Evolutionary conservation across 345 rosid genomes (phyloP), one percentile per base, ranked within the genome.

Genomic region (Erysimum cheiranthoides): DNA sequence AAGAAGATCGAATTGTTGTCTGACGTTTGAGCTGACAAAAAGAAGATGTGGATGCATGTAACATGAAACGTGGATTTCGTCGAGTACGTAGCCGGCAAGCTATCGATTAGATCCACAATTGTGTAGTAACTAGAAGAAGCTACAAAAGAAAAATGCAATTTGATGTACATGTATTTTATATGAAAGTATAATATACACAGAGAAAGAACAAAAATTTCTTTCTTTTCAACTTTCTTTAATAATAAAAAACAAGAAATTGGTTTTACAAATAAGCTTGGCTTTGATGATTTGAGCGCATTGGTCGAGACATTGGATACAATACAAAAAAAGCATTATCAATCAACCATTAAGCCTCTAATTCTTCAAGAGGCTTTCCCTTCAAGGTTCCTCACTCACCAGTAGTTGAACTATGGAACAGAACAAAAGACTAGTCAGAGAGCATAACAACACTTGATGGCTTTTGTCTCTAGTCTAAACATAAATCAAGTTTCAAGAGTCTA

Each of bases 381-480:
- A 38, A 12, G 17, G 36, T 47, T 50, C 43, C 31, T 75, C 74
- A 14, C 42, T 74, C 79, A 75, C 53, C 52, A 75, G 68, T 69
- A 76, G 74, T 75, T 14, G 10, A 76, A 76, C 79, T 76, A 74
- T 57, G 11, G 47, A 47, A 14, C 77, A 73, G 28, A 21, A 11
- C 32, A 18, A 13, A 25, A 47, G 39, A 32, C 10, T 13, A 74
- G 39, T 52, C 27, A 73, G 7, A 50, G 61, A 39, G 18, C 65
- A 43, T 8, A 1, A 28, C 60, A 61, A 39, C 13, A 27, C 42
- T 74, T 11, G 40, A 39, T 75, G 61, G 14, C 68, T 75, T 67
- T 73, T 67, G 50, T 39, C 68, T 60, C 53, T 40, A 54, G 65
- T 34, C 47, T 31, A 2, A n/a, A 32, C 47, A 54, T 64, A 43